Percentiles rank a stretch among this genome's conserved stretches.
Evolutionary conservation across 2,329 filamentous ascomycete genomes (phyloP).

Genomic region (Colletotrichum sansevieriae): DNA sequence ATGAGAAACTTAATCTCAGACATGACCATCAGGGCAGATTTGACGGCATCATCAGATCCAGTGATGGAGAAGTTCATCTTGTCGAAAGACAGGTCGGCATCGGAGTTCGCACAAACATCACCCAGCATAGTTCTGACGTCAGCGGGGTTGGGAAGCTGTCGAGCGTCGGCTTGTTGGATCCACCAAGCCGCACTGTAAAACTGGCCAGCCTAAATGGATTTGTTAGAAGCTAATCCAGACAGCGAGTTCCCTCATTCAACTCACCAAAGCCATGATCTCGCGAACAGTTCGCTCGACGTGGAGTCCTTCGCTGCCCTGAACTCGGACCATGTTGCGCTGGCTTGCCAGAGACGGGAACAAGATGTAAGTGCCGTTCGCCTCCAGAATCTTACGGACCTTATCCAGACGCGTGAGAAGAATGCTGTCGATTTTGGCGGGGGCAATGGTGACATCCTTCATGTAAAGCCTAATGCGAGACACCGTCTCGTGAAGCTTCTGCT

Average conservation of each 20-base stretch:
- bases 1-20: constrained; percentile 91
- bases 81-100: constrained; percentile 94
- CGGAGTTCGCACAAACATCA: constrained; percentile 96
- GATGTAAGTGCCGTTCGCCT: constrained; percentile 95
- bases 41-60: constrained; percentile 95
- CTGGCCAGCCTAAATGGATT: constrained; percentile 78
- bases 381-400: constrained; percentile 98
- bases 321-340: constrained; percentile 85
- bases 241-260: constrained; percentile 50
- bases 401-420: constrained; percentile 92
- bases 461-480: constrained; percentile 84
- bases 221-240: constrained; percentile 44
- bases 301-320: constrained; percentile 92
- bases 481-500: constrained; percentile 90
- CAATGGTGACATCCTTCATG: constrained; percentile 92
- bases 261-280: constrained; percentile 93
- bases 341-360: constrained; percentile 90
- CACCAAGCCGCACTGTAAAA: constrained; percentile 99
- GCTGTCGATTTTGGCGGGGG: constrained; percentile 93
- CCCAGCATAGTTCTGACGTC: constrained; percentile 92
- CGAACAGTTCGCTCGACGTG: constrained; percentile 95
- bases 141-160: constrained; percentile 70
- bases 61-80: constrained; percentile 94
- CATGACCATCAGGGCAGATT: constrained; percentile 93
- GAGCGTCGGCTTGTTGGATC: constrained; percentile 54